These are phyloP conservation scores for Sporisorium scitamineum DNA, from an alignment of 1,284 basidiomycete genomes.

Conservation along the genomic window DNA sequence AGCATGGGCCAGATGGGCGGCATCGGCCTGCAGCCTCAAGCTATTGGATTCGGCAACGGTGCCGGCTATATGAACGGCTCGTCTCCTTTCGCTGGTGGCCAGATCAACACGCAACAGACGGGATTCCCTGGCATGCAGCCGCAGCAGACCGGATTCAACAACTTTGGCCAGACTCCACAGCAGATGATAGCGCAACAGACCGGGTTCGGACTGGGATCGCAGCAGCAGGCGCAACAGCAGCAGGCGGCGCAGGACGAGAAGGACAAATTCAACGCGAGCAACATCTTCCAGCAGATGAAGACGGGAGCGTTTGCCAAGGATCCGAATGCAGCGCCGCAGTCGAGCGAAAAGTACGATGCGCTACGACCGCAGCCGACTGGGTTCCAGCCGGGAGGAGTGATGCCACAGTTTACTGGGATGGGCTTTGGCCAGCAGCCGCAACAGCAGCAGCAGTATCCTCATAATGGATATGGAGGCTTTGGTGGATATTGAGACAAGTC, in stretches of 20 bases:
- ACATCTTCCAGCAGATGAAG: constrained; percentile 67
- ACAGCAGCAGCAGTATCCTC: constrained; percentile 23
- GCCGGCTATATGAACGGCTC: constrained; percentile 36
- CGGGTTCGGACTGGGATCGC: constrained; percentile 50
- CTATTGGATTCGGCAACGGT: constrained; percentile 45
- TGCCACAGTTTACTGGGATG: constrained; percentile 55
- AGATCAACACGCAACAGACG: constrained; percentile 52
- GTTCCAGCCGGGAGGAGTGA: constrained; percentile 64
- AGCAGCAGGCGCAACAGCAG: constrained; percentile 49
- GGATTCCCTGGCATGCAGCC: constrained; percentile 55
- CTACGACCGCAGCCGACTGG: constrained; percentile 68
- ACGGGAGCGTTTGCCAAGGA: constrained; percentile 59
- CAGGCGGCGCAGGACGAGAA: constrained; percentile 44
- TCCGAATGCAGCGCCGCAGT: constrained; percentile 53
- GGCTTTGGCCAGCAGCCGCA: constrained; percentile 34
- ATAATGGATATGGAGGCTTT: constrained; percentile 41
- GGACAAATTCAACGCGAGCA: constrained; percentile 60
- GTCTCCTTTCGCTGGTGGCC: constrained; percentile 30
- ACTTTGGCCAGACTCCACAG: constrained; percentile 45
- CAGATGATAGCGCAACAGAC: constrained; percentile 57
- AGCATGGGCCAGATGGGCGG: constrained; percentile 30
- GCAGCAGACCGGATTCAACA: constrained; percentile 42
- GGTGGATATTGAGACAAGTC: constrained; percentile 21
- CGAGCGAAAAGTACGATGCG: constrained; percentile 66
- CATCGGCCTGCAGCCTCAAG: constrained; percentile 50